Conservation (phyloP, 345 rosid species). For the Angophora floribunda region DNA sequence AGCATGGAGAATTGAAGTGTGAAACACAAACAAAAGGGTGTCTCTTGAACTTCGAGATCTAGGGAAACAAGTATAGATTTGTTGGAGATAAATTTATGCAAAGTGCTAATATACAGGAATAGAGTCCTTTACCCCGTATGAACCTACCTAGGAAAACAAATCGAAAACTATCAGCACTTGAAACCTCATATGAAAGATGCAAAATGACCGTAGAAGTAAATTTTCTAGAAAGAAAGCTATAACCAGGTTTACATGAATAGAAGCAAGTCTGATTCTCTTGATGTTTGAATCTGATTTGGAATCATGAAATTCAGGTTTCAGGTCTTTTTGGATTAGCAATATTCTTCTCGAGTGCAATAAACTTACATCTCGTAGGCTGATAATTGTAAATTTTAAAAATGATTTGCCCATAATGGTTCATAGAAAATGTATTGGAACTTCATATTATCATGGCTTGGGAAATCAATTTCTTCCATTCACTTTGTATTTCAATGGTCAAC, state of each 20-base stretch:
- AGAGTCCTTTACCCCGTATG: not conserved
- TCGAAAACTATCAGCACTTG: not conserved
- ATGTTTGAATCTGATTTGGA: not conserved
- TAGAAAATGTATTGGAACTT: not conserved
- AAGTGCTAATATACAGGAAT: not conserved
- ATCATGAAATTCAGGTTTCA: not conserved
- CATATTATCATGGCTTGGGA: not conserved
- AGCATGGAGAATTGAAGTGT: not conserved
- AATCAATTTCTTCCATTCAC: not conserved
- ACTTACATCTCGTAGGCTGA: fast-evolving
- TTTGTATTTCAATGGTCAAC: not conserved
- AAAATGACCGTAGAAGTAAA: not conserved
- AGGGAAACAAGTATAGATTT: not conserved
- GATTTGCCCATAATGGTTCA: not conserved
- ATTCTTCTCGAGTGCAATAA: not conserved
- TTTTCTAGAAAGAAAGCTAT: not conserved
- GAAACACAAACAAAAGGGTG: not conserved
- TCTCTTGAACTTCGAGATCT: not conserved
- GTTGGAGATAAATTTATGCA: not conserved
- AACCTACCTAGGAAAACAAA: not conserved
- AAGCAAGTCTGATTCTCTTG: fast-evolving
- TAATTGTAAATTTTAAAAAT: not conserved
- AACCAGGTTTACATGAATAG: not conserved
- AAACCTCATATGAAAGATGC: not conserved
- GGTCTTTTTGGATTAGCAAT: fast-evolving